Conservation (phyloP, 768 basidiomycete genomes). For the Termitomyces sp. region DNA sequence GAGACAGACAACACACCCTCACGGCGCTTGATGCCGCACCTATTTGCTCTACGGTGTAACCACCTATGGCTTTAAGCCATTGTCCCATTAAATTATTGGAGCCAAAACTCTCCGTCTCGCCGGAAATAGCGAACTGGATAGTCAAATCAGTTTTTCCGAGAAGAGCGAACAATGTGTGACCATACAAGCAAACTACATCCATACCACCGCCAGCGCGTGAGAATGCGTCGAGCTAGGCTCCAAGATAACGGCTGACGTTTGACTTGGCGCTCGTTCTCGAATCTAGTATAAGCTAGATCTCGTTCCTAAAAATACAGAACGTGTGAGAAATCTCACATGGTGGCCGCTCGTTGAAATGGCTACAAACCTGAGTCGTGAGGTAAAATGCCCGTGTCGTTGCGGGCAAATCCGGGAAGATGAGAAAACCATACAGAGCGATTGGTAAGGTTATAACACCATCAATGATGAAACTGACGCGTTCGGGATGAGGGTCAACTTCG, state of each 20-base stretch:
- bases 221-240: slow-evolving; percentile 40
- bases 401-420: slow-evolving; percentile 71
- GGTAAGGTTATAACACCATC: slow-evolving; percentile 70
- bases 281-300: slow-evolving; percentile 43
- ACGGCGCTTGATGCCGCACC: slow-evolving; percentile 23
- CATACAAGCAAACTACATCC: slow-evolving; percentile 59
- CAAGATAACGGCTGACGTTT: slow-evolving; percentile 40
- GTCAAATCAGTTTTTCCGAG: not conserved
- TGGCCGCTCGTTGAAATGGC: not conserved
- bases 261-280: slow-evolving; percentile 37
- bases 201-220: slow-evolving; percentile 65
- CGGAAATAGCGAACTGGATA: slow-evolving; percentile 55
- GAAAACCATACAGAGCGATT: slow-evolving; percentile 66
- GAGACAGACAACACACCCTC: not conserved
- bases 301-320: slow-evolving; percentile 41
- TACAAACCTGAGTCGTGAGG: slow-evolving; percentile 47
- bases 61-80: slow-evolving; percentile 58
- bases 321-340: slow-evolving; percentile 5
- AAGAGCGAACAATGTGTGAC: not conserved
- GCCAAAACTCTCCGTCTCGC: slow-evolving; percentile 64
- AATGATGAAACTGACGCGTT: slow-evolving; percentile 48
- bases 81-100: slow-evolving; percentile 73
- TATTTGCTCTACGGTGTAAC: slow-evolving; percentile 59
- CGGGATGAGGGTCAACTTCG: slow-evolving; percentile 3
- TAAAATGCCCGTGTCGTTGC: slow-evolving; percentile 60